Conservation (phyloP, 306 rosid species). For the Vigna unguiculata region DNA sequence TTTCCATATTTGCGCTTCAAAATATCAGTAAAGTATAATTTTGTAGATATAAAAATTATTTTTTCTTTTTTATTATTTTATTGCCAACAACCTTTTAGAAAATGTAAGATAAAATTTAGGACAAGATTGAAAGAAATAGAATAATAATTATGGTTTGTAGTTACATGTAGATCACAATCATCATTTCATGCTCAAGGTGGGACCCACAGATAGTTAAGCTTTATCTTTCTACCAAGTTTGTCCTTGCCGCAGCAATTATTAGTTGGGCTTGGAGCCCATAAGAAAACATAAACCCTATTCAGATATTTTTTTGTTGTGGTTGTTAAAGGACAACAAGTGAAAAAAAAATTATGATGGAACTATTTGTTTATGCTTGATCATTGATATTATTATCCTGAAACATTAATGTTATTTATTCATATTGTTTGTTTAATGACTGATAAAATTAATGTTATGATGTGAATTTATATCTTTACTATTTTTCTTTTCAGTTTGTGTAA, state of each 20-base stretch:
- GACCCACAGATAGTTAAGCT: neutral
- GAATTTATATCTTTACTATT: neutral
- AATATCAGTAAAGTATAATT: neutral
- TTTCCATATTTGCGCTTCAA: neutral
- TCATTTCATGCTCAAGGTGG: neutral
- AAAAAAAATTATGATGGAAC: no score
- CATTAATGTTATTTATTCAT: neutral
- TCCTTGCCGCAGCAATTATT: neutral
- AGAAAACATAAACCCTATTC: neutral
- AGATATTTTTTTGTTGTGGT: no score
- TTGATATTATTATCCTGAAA: neutral
- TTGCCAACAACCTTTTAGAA: neutral
- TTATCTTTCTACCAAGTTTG: no score
- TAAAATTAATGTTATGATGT: neutral
- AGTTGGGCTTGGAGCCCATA: conserved; percentile 25
- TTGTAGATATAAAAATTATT: neutral
- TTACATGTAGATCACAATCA: no score
- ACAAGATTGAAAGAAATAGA: neutral
- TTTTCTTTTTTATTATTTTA: neutral
- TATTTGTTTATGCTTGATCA: neutral
- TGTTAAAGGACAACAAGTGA: no score
- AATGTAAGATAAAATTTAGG: neutral
- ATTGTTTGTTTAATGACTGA: conserved; percentile 11
- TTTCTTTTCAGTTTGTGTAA: conserved; percentile 26
- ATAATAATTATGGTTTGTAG: neutral